These are phyloP conservation scores for Naganishia sp. DNA, from an alignment of 1,284 basidiomycete genomes.

Conservation along the genomic window DNA sequence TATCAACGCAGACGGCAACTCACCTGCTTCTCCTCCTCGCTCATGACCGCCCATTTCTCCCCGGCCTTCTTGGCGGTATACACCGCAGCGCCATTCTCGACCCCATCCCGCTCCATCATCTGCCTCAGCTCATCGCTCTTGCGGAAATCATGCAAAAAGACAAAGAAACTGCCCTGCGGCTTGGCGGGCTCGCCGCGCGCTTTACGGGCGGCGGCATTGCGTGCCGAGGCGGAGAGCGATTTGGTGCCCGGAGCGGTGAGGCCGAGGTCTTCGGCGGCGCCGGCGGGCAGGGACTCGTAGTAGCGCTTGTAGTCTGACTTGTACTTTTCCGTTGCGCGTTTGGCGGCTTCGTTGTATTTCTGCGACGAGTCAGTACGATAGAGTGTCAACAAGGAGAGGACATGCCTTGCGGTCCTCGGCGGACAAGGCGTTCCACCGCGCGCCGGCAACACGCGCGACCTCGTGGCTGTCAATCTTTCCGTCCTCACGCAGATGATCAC, in stretches of 20 bases:
- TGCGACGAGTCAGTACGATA: neutral
- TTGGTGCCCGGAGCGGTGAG: constrained; percentile 13
- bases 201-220: constrained; percentile 11
- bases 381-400: neutral
- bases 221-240: constrained; percentile 7
- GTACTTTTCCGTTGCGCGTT: constrained; percentile 26
- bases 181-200: constrained; percentile 26
- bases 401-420: constrained; percentile 31
- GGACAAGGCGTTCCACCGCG: constrained; percentile 26
- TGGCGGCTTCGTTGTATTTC: constrained; percentile 30
- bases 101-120: constrained; percentile 19
- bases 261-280: constrained; percentile 6
- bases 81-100: constrained; percentile 8
- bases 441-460: constrained; percentile 26
- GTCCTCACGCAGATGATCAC: constrained; percentile 13
- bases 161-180: constrained; percentile 27
- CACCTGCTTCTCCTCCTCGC: constrained; percentile 33
- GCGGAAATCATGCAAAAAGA: constrained; percentile 31
- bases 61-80: constrained; percentile 31
- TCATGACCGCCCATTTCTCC: constrained; percentile 32
- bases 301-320: constrained; percentile 29
- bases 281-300: constrained; percentile 29
- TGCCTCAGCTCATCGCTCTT: constrained; percentile 27
- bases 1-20: neutral
- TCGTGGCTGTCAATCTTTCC: constrained; percentile 28